Percentiles rank a stretch among this genome's conserved stretches.
phyloP scores from a whole-genome alignment of 352 stramenopile species.

The Globisporangium solare region DNA sequence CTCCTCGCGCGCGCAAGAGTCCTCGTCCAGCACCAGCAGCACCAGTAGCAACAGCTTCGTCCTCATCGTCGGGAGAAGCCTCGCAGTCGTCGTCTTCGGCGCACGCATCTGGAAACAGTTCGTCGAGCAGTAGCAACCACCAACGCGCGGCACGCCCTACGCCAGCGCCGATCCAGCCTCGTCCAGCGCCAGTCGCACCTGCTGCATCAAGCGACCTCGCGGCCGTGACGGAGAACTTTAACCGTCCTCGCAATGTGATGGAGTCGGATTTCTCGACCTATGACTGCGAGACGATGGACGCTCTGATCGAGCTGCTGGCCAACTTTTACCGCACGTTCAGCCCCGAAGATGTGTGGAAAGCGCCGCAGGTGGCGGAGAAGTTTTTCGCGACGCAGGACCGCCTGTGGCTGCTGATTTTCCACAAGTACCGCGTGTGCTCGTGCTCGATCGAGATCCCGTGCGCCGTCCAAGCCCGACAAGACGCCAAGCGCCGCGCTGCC shows the following conservation, averaged over 20 bases:
- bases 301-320: slow-evolving; percentile 52
- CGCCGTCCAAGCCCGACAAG: slow-evolving; percentile 57
- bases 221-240: slow-evolving; percentile 11
- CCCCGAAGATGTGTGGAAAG: slow-evolving; percentile 79
- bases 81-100: slow-evolving; percentile 16
- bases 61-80: slow-evolving; percentile 27
- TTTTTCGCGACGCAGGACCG: slow-evolving; percentile 75
- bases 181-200: slow-evolving; percentile 18
- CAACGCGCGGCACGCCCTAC: slow-evolving; percentile 8
- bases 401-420: slow-evolving; percentile 79
- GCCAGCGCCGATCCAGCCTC: slow-evolving; percentile 2
- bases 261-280: slow-evolving; percentile 75
- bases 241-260: slow-evolving; percentile 57
- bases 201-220: background rate
- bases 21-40: slow-evolving; percentile 11
- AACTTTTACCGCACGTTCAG: slow-evolving; percentile 79
- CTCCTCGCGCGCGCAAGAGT: slow-evolving; percentile 7
- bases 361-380: slow-evolving; percentile 70
- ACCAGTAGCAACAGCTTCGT: slow-evolving; percentile 9
- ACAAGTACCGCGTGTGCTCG: slow-evolving; percentile 84
- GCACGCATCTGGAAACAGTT: slow-evolving; percentile 13
- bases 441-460: slow-evolving; percentile 79
- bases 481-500: slow-evolving; percentile 37
- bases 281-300: slow-evolving; percentile 75
- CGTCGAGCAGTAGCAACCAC: slow-evolving; percentile 11